phyloP scores from a whole-genome alignment of 306 rosid genomes.

The Quercus agrifolia region DNA sequence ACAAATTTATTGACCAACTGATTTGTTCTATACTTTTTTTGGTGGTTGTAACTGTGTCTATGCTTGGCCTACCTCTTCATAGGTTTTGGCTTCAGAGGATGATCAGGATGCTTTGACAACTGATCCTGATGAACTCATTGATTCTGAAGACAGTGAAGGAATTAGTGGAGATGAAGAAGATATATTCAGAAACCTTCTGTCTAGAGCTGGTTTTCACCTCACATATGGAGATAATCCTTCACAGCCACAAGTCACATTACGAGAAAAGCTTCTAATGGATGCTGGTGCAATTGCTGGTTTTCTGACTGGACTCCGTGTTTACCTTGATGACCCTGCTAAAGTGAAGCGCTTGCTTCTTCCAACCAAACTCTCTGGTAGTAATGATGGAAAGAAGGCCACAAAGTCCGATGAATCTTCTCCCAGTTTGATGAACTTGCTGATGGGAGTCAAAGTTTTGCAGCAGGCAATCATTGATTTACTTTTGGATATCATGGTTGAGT shows the following conservation, averaged over 20 bases:
- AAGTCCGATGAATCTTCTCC: constrained; percentile 87
- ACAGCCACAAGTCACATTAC: constrained; percentile 91
- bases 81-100: constrained; percentile 97
- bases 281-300: constrained; percentile 99
- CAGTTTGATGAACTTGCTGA: constrained; percentile 94
- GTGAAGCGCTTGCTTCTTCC: constrained; percentile 98
- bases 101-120: constrained; percentile 98
- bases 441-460: constrained; percentile 99
- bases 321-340: constrained; percentile 99
- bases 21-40: constrained; percentile 18
- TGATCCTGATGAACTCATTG: constrained; percentile 92
- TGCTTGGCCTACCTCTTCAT: constrained; percentile 24
- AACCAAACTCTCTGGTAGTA: constrained; percentile 76
- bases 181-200: constrained; percentile 88
- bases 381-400: constrained; percentile 74
- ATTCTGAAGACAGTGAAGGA: constrained; percentile 97
- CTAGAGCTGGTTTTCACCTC: constrained; percentile 97
- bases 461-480: constrained; percentile 96
- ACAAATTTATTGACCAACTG: not conserved
- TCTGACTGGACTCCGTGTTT: constrained; percentile 95
- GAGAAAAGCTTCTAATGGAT: constrained; percentile 95
- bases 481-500: constrained; percentile 97
- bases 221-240: constrained; percentile 96
- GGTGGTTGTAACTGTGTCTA: constrained; percentile 23
- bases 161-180: constrained; percentile 98